Evolutionary conservation across 345 rosid species (phyloP).

Genomic region (Anacardium occidentale): DNA sequence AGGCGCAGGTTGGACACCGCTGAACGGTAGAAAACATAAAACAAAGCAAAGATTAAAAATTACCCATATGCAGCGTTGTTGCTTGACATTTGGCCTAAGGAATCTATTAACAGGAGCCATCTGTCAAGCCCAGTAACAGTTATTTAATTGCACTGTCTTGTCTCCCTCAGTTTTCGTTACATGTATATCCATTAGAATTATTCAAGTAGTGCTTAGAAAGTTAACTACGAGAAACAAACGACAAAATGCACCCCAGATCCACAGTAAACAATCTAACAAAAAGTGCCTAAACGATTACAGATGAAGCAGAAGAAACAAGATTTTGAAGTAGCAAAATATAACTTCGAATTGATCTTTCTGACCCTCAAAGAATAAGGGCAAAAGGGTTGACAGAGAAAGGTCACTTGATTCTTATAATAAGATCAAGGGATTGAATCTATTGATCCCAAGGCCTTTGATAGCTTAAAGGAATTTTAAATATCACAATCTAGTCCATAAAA

Average conservation of each 20-base stretch:
- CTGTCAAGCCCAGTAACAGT: background rate
- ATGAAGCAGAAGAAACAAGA: too few species aligned
- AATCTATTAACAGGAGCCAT: background rate
- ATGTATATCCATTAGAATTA: too few species aligned
- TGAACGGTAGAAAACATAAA: background rate
- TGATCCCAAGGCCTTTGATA: background rate
- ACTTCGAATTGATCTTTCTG: too few species aligned
- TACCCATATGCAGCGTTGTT: background rate
- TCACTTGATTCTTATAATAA: too few species aligned
- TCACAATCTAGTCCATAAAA: background rate
- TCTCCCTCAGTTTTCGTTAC: background rate
- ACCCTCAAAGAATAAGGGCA: too few species aligned
- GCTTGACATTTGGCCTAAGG: background rate
- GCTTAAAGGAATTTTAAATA: too few species aligned
- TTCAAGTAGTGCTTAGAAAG: background rate
- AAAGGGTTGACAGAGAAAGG: too few species aligned
- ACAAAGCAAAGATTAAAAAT: background rate
- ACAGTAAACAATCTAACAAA: background rate
- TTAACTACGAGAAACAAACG: too few species aligned
- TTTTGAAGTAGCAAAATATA: too few species aligned
- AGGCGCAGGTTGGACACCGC: background rate
- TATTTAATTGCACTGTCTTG: background rate
- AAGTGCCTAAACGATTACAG: background rate
- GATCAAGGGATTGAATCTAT: too few species aligned
- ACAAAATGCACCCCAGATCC: background rate